Evolutionary conservation across 148 eudicot genomes (phyloP), one percentile per base, ranked within the genome.

Genomic region (Rhododendron williamsianum): DNA sequence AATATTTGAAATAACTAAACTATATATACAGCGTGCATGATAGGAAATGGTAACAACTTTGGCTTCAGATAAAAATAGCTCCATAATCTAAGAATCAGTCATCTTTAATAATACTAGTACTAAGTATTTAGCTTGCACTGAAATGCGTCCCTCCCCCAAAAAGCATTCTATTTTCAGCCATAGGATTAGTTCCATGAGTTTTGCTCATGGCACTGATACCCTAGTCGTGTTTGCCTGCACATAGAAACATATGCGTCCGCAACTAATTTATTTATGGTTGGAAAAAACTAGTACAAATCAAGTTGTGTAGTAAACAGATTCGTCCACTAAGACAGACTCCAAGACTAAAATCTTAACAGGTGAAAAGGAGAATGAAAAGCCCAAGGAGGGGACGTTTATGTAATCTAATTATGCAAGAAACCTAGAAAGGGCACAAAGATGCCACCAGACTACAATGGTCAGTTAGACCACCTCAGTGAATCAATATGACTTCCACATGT

Each of bases 281-380:
- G 19, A 13, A 33, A 67, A 25, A 67, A 9, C 73, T 25, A 25
- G 4, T 10, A 67, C 73, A 67, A 67, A 25, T 25, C 73, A 67
- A 67, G 73, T 4, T 67, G 33, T 65, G 41, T 30, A 19, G 41
- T 71, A 30, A 30, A 30, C 16, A 30, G 76, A 71, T 71, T 33
- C 76, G 5, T 33, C 76, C 41, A 12, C 76, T 11, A 30, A 71
- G 41, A 11, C 10, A 12, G 19, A 71, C 16, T 71, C 76, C 76
- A 71, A 71, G 21, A 71, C 38, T 30, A 71, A 33, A 69, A 27
- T 69, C 36, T 65, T 11, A 27, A 69, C 74, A 27, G 74, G 74
- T 69, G 74, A 27, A 69, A 69, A 71, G 38, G 6, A 58, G 25
- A 81, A 56, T 54, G 49, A 81, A 81, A 81, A 81, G 72, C 46